These are phyloP conservation scores for Termitomyces bulborhizus DNA, from an alignment of 768 basidiomycete species.

Conservation along the genomic window DNA sequence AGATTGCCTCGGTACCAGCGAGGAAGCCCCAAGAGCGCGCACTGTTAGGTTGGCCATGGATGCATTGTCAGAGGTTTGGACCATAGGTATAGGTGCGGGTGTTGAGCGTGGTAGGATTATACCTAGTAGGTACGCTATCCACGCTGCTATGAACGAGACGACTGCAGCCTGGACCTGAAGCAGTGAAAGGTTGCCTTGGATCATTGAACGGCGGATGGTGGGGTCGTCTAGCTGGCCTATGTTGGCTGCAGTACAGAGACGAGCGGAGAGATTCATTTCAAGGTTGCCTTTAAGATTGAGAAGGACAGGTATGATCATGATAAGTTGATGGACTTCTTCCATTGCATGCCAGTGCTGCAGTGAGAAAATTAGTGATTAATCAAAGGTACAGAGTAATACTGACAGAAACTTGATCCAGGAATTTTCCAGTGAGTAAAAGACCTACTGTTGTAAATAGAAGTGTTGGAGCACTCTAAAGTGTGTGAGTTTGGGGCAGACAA, in stretches of 20 bases:
- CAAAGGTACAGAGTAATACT: constrained; percentile 14
- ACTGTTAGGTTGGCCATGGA: not conserved
- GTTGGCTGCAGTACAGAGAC: constrained; percentile 92
- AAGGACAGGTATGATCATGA: constrained; percentile 93
- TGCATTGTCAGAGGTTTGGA: not conserved
- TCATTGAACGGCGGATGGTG: constrained; percentile 49
- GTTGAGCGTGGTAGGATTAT: constrained; percentile 42
- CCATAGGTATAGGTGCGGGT: not conserved
- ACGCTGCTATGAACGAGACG: constrained; percentile 83
- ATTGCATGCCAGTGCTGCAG: constrained; percentile 83
- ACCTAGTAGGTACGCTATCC: constrained; percentile 69
- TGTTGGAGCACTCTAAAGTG: constrained; percentile 73
- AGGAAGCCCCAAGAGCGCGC: not conserved
- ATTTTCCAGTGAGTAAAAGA: constrained; percentile 84
- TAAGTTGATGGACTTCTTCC: constrained; percentile 85
- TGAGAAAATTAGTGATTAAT: not conserved
- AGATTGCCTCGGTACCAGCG: constrained; percentile 19
- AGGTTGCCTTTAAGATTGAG: constrained; percentile 97
- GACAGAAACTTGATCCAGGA: constrained; percentile 84
- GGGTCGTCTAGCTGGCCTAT: constrained; percentile 86
- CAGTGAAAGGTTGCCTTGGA: constrained; percentile 77
- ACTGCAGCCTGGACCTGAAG: constrained; percentile 92
- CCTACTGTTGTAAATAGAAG: constrained; percentile 80
- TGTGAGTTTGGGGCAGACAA: not conserved
- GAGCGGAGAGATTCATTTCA: constrained; percentile 97